phyloP scores from a whole-genome alignment of 768 basidiomycete genomes.

The Rubroboletus satanas region DNA sequence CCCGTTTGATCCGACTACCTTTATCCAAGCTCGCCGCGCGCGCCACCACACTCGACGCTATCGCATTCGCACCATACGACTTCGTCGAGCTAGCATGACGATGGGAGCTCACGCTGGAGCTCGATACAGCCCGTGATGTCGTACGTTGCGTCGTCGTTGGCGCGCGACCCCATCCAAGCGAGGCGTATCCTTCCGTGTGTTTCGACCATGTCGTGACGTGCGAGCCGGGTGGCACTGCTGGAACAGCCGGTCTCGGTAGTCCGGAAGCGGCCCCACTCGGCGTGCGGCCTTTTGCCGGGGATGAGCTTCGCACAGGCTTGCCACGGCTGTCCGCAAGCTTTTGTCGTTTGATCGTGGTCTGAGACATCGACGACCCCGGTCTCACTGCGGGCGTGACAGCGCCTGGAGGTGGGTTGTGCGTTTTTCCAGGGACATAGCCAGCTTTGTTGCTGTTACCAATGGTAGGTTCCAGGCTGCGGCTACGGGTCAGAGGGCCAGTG shows the following conservation, averaged over 20 bases:
- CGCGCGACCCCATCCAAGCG: constrained; percentile 34
- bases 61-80: constrained; percentile 11
- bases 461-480: constrained; percentile 27
- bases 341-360: constrained; percentile 58
- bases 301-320: constrained; percentile 19
- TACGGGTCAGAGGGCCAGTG: constrained; percentile 19
- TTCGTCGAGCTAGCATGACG: constrained; percentile 12
- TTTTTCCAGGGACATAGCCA: constrained; percentile 31
- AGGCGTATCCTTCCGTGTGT: constrained; percentile 24
- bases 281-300: constrained; percentile 29
- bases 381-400: constrained; percentile 64
- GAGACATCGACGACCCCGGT: constrained; percentile 38
- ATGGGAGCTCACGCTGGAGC: constrained; percentile 5
- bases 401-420: constrained; percentile 23
- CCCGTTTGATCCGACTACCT: constrained; percentile 52
- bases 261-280: constrained; percentile 20
- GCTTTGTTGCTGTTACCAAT: constrained; percentile 11
- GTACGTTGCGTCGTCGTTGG: constrained; percentile 33
- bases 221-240: neutral
- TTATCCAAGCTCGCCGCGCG: constrained; percentile 35
- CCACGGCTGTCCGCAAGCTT: constrained; percentile 43
- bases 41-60: constrained; percentile 3
- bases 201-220: constrained; percentile 26
- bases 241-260: constrained; percentile 11
- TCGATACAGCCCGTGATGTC: constrained; percentile 20